Evolutionary conservation across 768 basidiomycete species (phyloP).

Genomic region (Suillus fuscotomentosus): DNA sequence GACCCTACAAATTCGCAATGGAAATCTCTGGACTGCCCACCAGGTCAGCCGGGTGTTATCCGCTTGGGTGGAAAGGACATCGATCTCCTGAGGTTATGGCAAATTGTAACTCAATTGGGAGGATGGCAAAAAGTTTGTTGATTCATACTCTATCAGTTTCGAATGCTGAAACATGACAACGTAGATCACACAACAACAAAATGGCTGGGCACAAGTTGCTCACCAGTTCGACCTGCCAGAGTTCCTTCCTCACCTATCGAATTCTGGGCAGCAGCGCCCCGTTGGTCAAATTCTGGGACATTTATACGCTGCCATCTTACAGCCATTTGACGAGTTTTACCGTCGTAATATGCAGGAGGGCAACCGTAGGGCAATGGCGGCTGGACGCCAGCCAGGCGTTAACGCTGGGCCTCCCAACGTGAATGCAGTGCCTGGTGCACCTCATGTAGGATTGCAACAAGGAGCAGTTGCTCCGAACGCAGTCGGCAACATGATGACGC

Average conservation of each 20-base stretch:
- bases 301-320: conserved; percentile 61
- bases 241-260: conserved; percentile 41
- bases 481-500: conserved; percentile 24
- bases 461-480: conserved; percentile 17
- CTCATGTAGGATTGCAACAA: conserved; percentile 14
- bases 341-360: conserved; percentile 60
- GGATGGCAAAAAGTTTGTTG: conserved; percentile 58
- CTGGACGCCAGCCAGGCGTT: conserved; percentile 32
- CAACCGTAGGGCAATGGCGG: conserved; percentile 52
- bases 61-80: conserved; percentile 73
- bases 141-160: conserved; percentile 14
- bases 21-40: conserved; percentile 61
- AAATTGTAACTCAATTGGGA: conserved; percentile 55
- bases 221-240: conserved; percentile 63
- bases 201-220: conserved; percentile 55
- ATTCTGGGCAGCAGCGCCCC: conserved; percentile 45
- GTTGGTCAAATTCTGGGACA: conserved; percentile 52
- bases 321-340: conserved; percentile 73
- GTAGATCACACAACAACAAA: conserved; percentile 47
- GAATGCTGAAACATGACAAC: conserved; percentile 12
- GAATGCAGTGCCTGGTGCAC: conserved; percentile 16
- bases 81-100: conserved; percentile 75
- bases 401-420: conserved; percentile 11
- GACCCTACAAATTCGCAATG: conserved; percentile 64
- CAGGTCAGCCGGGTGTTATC: conserved; percentile 58